A percentile compares a stretch with the other conserved stretches of the same genome.
Evolutionary conservation across 352 stramenopile species (phyloP).

Genomic region (Globisporangium spinosum): DNA sequence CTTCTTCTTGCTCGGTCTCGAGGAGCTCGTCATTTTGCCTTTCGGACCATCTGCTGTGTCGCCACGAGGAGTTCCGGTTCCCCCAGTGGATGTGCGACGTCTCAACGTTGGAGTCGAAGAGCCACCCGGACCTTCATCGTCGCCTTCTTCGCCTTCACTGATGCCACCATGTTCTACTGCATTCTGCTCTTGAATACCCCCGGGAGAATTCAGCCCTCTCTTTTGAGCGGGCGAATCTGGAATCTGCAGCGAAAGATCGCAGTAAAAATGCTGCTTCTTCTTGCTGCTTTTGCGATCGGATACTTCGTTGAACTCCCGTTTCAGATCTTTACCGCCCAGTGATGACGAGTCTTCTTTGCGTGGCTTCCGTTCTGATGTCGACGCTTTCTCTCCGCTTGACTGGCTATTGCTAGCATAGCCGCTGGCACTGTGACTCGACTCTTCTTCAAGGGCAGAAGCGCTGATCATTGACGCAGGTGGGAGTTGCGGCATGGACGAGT

Average conservation of each 20-base stretch:
- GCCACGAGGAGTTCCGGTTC: conserved; percentile 7
- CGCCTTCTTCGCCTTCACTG: conserved; percentile 46
- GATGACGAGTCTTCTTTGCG: not conserved
- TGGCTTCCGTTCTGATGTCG: conserved; percentile 16
- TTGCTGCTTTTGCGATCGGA: conserved; percentile 14
- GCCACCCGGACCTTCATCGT: conserved; percentile 35
- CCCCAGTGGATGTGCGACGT: conserved; percentile 12
- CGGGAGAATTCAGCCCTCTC: conserved; percentile 6
- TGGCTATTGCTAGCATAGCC: conserved; percentile 16
- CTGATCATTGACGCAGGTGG: not conserved
- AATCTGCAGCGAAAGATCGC: conserved; percentile 25
- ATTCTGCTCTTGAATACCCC: not conserved
- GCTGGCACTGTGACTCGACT: conserved; percentile 17
- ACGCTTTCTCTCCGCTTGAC: conserved; percentile 22
- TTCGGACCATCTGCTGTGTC: conserved; percentile 9
- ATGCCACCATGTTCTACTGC: conserved; percentile 16
- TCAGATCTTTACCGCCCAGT: conserved; percentile 3
- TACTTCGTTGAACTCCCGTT: conserved; percentile 2
- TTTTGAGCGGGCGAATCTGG: conserved; percentile 23
- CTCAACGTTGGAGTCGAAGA: conserved; percentile 25
- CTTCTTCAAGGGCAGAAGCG: conserved; percentile 18
- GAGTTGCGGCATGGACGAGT: not conserved
- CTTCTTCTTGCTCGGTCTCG: conserved; percentile 42
- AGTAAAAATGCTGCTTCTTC: conserved; percentile 9
- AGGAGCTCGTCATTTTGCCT: conserved; percentile 2